These are phyloP conservation scores for Avicennia marina DNA, from an alignment of 257 asterid genomes.

Conservation along the genomic window DNA sequence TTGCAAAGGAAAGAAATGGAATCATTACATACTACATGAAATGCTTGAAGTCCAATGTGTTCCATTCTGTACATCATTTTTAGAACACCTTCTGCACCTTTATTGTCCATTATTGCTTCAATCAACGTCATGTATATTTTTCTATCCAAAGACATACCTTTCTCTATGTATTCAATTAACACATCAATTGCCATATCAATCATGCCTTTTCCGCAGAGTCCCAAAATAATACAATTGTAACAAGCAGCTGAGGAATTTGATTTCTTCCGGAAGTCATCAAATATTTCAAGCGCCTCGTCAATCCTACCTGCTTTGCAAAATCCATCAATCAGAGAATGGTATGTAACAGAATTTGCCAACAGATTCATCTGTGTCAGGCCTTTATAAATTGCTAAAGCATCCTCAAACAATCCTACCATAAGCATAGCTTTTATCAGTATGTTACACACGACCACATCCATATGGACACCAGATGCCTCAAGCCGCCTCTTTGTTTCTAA, in stretches of 20 bases:
- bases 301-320: conserved; percentile 62
- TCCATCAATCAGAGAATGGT: conserved; percentile 61
- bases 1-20: conserved; percentile 45
- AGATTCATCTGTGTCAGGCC: conserved; percentile 44
- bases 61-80: conserved; percentile 41
- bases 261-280: conserved; percentile 44
- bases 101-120: conserved; percentile 24
- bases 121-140: conserved; percentile 37
- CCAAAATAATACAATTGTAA: conserved; percentile 48
- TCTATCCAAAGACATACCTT: conserved; percentile 42
- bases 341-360: conserved; percentile 47
- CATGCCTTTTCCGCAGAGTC: conserved; percentile 58
- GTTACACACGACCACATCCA: conserved; percentile 67
- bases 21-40: conserved; percentile 32
- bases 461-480: conserved; percentile 42
- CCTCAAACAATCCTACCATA: conserved; percentile 76
- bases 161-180: conserved; percentile 36
- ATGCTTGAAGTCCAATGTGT: conserved; percentile 27
- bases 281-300: conserved; percentile 65
- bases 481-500: conserved; percentile 48
- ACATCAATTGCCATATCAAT: conserved; percentile 54
- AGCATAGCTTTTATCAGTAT: conserved; percentile 64
- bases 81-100: conserved; percentile 48
- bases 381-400: conserved; percentile 49
- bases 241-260: conserved; percentile 49